phyloP scores from a whole-genome alignment of 441 rosid species.

The Gossypium laxum region DNA sequence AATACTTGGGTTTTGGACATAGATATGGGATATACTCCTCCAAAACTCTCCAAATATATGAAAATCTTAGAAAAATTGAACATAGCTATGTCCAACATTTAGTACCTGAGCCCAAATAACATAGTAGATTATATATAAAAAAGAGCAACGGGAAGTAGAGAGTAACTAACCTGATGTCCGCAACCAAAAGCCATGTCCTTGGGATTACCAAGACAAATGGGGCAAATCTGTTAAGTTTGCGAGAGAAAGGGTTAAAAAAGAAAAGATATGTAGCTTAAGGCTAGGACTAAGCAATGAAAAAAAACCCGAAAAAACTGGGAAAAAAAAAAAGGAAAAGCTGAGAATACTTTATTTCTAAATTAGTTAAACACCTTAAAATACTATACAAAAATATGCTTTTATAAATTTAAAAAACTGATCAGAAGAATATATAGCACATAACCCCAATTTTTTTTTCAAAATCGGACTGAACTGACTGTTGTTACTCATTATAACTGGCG shows the following conservation, averaged over 20 bases:
- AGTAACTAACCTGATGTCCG: slow-evolving; percentile 71
- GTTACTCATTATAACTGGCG: background rate
- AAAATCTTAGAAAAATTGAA: background rate
- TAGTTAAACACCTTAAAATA: no score
- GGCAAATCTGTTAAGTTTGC: slow-evolving; percentile 44
- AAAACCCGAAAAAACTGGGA: no score
- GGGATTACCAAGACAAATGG: slow-evolving; percentile 52
- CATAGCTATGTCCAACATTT: no score
- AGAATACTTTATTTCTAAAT: no score
- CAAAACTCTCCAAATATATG: background rate
- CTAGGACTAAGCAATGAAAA: background rate
- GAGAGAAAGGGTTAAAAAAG: background rate
- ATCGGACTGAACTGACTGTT: background rate
- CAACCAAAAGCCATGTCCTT: slow-evolving; percentile 92
- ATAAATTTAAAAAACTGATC: background rate
- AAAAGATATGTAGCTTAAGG: slow-evolving; percentile 2
- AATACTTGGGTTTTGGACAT: background rate
- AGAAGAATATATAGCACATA: background rate
- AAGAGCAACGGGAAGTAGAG: background rate
- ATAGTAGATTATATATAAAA: no score
- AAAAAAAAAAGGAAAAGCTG: no score
- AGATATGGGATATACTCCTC: no score
- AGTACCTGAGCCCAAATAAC: no score
- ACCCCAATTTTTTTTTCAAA: background rate
- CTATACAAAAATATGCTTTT: background rate